Evolutionary conservation across 441 rosid species (phyloP).

Genomic region (Populus hybrid): DNA sequence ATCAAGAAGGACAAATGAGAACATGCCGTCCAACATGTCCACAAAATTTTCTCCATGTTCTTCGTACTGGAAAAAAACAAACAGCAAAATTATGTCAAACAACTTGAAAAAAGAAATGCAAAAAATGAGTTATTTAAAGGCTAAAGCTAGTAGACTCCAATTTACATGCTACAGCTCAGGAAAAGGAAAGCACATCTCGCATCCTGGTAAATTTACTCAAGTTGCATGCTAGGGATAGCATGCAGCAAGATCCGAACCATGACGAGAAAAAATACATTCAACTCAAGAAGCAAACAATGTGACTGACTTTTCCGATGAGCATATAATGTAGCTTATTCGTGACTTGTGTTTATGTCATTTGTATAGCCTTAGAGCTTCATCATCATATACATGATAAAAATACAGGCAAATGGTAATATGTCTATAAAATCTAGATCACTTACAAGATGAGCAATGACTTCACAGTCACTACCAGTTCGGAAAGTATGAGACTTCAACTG

Average conservation of each 20-base stretch:
- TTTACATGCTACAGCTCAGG: neutral
- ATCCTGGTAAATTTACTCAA: too few relatives aligned
- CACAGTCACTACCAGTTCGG: conserved; percentile 96
- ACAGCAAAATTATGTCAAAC: neutral
- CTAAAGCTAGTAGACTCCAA: neutral
- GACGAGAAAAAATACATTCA: neutral
- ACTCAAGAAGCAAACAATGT: neutral
- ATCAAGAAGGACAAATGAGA: conserved; percentile 94
- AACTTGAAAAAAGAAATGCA: neutral
- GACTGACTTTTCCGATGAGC: neutral
- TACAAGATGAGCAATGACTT: conserved; percentile 98
- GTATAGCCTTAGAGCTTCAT: neutral
- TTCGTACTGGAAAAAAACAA: conserved; percentile 62
- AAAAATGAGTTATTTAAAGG: neutral
- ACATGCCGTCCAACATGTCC: conserved; percentile 97
- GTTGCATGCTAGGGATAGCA: neutral
- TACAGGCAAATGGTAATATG: neutral
- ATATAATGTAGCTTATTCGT: neutral
- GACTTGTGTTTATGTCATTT: neutral
- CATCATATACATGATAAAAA: neutral
- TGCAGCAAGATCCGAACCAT: neutral
- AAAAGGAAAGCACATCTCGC: neutral
- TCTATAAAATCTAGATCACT: conserved; percentile 26
- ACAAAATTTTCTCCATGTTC: conserved; percentile 91
- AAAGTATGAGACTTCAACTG: conserved; percentile 66